A percentile compares a stretch with the other conserved stretches of the same genome.
These are phyloP conservation scores for Carex arenaria DNA, from an alignment of 202 grass and related monocot species.

Conservation along the genomic window DNA sequence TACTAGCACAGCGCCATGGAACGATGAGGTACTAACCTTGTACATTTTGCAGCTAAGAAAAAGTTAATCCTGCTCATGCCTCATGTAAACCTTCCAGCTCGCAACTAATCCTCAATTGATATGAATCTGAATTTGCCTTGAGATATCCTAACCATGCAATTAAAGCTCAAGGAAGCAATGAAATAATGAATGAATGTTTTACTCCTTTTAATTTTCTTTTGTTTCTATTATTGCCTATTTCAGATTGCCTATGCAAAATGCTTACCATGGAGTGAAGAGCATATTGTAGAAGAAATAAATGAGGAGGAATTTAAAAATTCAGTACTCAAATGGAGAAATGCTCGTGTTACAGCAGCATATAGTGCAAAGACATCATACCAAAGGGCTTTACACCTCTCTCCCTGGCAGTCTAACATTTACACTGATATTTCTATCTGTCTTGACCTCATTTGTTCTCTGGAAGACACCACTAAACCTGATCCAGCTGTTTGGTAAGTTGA, in stretches of 20 bases:
- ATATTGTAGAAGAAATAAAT: constrained; percentile 31
- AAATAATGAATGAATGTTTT: neutral
- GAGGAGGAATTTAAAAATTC: constrained; percentile 52
- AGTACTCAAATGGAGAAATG: constrained; percentile 58
- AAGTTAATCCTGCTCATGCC: neutral
- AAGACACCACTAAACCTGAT: constrained; percentile 25
- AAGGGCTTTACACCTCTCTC: constrained; percentile 66
- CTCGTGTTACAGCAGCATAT: constrained; percentile 47
- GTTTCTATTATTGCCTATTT: constrained; percentile 25
- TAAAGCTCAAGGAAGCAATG: neutral
- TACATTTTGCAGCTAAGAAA: neutral
- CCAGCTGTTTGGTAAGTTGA: constrained; percentile 54
- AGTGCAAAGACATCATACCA: constrained; percentile 75
- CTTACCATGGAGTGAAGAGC: constrained; percentile 60
- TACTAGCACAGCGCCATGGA: neutral
- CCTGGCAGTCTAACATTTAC: constrained; percentile 95
- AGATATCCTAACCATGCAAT: neutral
- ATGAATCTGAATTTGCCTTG: neutral
- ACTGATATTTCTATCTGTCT: constrained; percentile 68
- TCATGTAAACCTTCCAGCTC: neutral
- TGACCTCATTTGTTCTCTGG: constrained; percentile 63
- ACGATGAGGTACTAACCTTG: neutral
- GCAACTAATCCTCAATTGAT: neutral
- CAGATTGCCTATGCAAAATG: constrained; percentile 82
- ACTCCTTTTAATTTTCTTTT: constrained; percentile 20